A percentile compares a stretch with the other conserved stretches of the same genome.
Evolutionary conservation across 73 alveolate genomes (phyloP).

Genomic region (Diophrys sp.): DNA sequence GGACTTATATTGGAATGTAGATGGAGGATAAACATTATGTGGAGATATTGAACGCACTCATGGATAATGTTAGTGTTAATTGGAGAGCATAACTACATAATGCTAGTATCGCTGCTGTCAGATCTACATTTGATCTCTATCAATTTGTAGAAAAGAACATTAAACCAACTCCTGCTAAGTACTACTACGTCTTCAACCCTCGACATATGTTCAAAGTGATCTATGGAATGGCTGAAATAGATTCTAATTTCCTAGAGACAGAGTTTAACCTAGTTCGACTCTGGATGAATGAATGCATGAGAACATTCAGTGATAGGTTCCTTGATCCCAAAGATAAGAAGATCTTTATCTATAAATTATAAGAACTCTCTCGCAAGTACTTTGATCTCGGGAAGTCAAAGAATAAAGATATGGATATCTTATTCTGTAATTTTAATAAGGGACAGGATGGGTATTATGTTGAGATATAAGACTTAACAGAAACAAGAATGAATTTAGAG

Average conservation of each 20-base stretch:
- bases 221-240: constrained; percentile 81
- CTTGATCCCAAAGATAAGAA: constrained; percentile 73
- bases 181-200: constrained; percentile 74
- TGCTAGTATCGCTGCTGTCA: constrained; percentile 63
- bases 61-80: constrained; percentile 44
- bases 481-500: constrained; percentile 30
- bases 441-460: constrained; percentile 44
- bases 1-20: constrained; percentile 52
- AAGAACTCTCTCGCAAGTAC: constrained; percentile 45
- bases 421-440: constrained; percentile 47
- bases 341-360: constrained; percentile 25
- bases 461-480: constrained; percentile 46
- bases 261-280: constrained; percentile 76
- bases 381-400: constrained; percentile 35
- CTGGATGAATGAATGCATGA: constrained; percentile 84
- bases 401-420: constrained; percentile 14
- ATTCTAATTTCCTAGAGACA: constrained; percentile 62
- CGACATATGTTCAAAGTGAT: constrained; percentile 79
- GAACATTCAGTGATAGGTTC: constrained; percentile 84
- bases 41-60: constrained; percentile 64
- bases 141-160: constrained; percentile 74
- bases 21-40: constrained; percentile 65
- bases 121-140: constrained; percentile 77
- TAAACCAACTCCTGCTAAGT: constrained; percentile 89
- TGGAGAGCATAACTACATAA: constrained; percentile 48